Evolutionary conservation across 768 basidiomycete species (phyloP).

Genomic region (Lepiota subincarnata): DNA sequence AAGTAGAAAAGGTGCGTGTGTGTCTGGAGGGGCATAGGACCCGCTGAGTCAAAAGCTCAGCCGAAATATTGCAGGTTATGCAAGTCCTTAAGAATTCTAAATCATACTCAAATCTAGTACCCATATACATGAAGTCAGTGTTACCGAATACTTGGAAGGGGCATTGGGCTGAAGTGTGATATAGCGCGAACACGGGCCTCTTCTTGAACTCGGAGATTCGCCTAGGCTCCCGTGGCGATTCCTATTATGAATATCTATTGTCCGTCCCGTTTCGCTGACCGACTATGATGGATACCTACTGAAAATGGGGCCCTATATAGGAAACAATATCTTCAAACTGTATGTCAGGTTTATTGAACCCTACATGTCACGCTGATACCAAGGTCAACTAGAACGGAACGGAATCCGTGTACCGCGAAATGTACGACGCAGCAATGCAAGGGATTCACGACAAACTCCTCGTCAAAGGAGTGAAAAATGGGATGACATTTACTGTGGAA

Average conservation of each 20-base stretch:
- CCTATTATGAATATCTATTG: constrained; percentile 91
- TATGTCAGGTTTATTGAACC: constrained; percentile 23
- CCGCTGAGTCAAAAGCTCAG: neutral
- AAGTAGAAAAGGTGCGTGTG: constrained; percentile 60
- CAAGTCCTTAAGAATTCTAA: constrained; percentile 58
- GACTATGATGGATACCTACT: neutral
- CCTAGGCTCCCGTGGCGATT: constrained; percentile 91
- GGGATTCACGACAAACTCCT: constrained; percentile 76
- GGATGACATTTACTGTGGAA: constrained; percentile 78
- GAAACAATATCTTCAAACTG: constrained; percentile 85
- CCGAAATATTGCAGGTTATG: constrained; percentile 44
- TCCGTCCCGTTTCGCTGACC: constrained; percentile 27
- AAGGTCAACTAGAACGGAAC: constrained; percentile 51
- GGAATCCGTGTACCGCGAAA: constrained; percentile 78
- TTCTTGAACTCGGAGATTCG: constrained; percentile 72
- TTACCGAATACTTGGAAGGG: no score
- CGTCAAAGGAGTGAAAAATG: constrained; percentile 50
- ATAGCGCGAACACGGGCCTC: constrained; percentile 30
- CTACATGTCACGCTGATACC: neutral
- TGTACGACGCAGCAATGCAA: constrained; percentile 84
- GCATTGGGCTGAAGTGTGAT: neutral
- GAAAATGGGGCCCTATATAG: constrained; percentile 25
- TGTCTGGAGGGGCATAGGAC: neutral
- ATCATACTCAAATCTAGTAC: constrained; percentile 65
- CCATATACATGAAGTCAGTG: constrained; percentile 77